Percentiles rank a stretch among this genome's conserved stretches.
Evolutionary conservation across 2,329 filamentous ascomycete genomes (phyloP).

Genomic region (Monosporascus ibericus): DNA sequence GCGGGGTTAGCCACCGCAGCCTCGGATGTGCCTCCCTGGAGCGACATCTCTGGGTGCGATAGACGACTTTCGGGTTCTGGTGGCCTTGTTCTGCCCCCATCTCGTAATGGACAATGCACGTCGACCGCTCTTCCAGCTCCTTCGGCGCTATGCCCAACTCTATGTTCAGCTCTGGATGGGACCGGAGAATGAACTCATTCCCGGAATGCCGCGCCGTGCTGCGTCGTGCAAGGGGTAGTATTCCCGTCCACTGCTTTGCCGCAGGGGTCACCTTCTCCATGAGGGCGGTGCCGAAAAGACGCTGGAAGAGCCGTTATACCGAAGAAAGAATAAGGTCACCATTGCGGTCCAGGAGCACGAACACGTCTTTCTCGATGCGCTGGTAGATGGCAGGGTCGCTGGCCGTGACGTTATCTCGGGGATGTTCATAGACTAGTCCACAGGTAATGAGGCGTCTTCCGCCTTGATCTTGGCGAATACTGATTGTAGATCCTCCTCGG

Average conservation of each 20-base stretch:
- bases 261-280: neutral
- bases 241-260: neutral
- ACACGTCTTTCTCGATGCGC: neutral
- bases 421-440: conserved; percentile 1
- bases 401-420: neutral
- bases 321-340: neutral
- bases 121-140: neutral
- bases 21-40: neutral
- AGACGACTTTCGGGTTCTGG: neutral
- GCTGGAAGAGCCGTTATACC: neutral
- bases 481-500: neutral
- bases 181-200: neutral
- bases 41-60: neutral
- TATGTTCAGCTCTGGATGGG: conserved; percentile 1
- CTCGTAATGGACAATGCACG: neutral
- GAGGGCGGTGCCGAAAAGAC: neutral
- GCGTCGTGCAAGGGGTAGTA: neutral
- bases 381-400: neutral
- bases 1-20: neutral
- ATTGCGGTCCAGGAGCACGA: neutral
- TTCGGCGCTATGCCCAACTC: neutral
- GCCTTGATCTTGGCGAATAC: neutral
- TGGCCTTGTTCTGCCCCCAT: neutral
- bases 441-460: neutral
- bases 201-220: neutral